Percentiles rank a stretch among this genome's conserved stretches.
These are phyloP conservation scores for Penicillium paneum DNA, from an alignment of 2,329 filamentous ascomycete genomes.

Conservation along the genomic window DNA sequence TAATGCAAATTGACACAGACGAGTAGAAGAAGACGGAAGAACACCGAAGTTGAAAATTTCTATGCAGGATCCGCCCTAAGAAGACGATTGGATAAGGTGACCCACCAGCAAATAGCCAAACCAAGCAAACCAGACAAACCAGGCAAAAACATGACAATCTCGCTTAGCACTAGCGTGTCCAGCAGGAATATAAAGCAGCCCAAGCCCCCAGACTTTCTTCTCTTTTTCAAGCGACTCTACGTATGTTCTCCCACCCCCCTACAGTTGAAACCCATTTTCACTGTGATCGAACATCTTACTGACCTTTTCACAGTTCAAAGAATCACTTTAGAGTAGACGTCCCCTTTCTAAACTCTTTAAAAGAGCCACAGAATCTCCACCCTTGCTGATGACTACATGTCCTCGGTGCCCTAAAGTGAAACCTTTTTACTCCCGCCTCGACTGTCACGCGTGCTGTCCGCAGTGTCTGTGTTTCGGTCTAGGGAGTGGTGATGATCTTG, in stretches of 20 bases:
- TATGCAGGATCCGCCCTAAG: neutral
- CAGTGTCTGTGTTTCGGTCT: slow-evolving; percentile 53
- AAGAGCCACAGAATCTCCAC: slow-evolving; percentile 88
- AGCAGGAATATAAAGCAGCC: slow-evolving; percentile 28
- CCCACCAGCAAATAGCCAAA: neutral
- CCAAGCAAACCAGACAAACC: neutral
- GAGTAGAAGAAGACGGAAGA: neutral
- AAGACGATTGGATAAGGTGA: accelerated
- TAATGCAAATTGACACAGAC: neutral
- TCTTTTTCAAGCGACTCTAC: slow-evolving; percentile 46
- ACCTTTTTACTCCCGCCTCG: slow-evolving; percentile 54
- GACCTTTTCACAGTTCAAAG: slow-evolving; percentile 52
- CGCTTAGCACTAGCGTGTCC: slow-evolving; percentile 29
- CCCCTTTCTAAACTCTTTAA: slow-evolving; percentile 84
- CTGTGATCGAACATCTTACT: slow-evolving; percentile 19
- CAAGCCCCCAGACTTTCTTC: slow-evolving; percentile 23
- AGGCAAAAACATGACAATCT: slow-evolving; percentile 19
- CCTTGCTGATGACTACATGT: slow-evolving; percentile 89
- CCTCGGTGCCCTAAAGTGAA: slow-evolving; percentile 90
- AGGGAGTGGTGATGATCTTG: slow-evolving; percentile 95
- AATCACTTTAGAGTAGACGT: slow-evolving; percentile 99
- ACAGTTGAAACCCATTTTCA: slow-evolving; percentile 15
- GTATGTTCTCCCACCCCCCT: slow-evolving; percentile 32
- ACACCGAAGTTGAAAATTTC: neutral
- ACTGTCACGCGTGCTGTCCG: slow-evolving; percentile 36